Evolutionary conservation across 441 rosid species (phyloP), one percentile per base, ranked within the genome.

Genomic region (Arabidopsis hybrid): DNA sequence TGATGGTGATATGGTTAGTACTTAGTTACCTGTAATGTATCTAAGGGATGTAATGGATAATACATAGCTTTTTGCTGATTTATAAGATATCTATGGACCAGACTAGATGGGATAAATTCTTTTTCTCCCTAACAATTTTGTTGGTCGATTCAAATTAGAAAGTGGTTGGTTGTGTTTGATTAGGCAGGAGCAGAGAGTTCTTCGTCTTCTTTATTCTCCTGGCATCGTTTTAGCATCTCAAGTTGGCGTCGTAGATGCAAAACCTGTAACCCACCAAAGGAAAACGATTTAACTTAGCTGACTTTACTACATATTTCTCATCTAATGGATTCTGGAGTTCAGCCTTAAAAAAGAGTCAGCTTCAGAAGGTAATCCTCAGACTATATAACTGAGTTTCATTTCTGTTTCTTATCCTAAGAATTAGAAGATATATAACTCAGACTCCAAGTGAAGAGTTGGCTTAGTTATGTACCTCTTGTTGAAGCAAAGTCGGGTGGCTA

Each of bases 161-260:
- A 34, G 64, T 43, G 36, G 18, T 26, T 26, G 31, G 38, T 56
- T 38, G 60, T 65, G 72, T 40, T 32, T 13, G 1, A 7, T 32
- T 68, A 69, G 61, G 75, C 60, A 61, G 91, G 90, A 59, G 84
- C 88, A 47, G 79, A 78, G 14, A 87, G 89, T 77, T 84, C 87
- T 64, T 84, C 87, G 31, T 92, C 91, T 62, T 81, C 83, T 84
- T 80, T 90, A 45, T 84, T 81, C 86, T 86, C 92, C 78, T 83
- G 87, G 72, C 93, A 86, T 80, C 82, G 83, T 81, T 86, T 89
- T 6, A 92, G 88, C 77, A 85, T 75, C 69, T 74, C 78, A 16
- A 92, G 96, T 68, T 90, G 95, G 14, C 77, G 81, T 55, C 87
- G 79, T 26, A 89, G 78, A 78, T 89, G 96, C 82, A 90, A 74